These are phyloP conservation scores for Camptophora hylomeconis DNA, from an alignment of 2,329 filamentous ascomycete species.

Conservation along the genomic window DNA sequence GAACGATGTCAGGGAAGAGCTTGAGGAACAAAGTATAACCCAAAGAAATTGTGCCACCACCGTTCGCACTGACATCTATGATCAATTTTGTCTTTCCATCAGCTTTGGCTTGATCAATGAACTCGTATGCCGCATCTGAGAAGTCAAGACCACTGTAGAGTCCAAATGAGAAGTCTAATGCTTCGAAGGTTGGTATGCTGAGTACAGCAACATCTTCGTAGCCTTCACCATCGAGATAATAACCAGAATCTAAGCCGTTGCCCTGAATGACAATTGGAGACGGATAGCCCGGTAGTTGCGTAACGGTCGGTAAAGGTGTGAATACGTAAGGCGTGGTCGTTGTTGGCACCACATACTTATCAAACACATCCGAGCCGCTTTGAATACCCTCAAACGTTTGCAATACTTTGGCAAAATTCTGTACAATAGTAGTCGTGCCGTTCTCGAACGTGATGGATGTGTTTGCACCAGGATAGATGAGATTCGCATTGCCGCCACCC, in stretches of 20 bases:
- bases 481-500: slow-evolving; percentile 7
- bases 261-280: slow-evolving; percentile 24
- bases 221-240: slow-evolving; percentile 29
- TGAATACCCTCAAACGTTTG: slow-evolving; percentile 24
- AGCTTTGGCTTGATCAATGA: slow-evolving; percentile 34
- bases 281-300: slow-evolving; percentile 21
- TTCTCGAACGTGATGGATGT: slow-evolving; percentile 22
- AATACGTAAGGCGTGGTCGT: slow-evolving; percentile 2
- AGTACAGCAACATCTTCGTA: slow-evolving; percentile 35
- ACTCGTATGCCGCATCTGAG: slow-evolving; percentile 18
- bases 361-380: slow-evolving; percentile 28
- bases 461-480: slow-evolving; percentile 18
- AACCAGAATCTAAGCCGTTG: slow-evolving; percentile 29
- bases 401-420: slow-evolving; percentile 18
- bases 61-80: slow-evolving; percentile 49
- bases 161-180: background rate
- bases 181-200: slow-evolving; percentile 28
- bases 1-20: slow-evolving; percentile 38
- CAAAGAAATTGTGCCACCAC: slow-evolving; percentile 38
- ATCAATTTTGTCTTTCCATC: slow-evolving; percentile 45
- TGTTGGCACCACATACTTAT: slow-evolving; percentile 20
- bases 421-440: slow-evolving; percentile 18
- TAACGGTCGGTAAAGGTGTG: slow-evolving; percentile 2
- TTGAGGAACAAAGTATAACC: slow-evolving; percentile 39
- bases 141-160: slow-evolving; percentile 14